Evolutionary conservation across 192 early-diverging fungal species (phyloP).

Genomic region (Entophlyctis luteolus): DNA sequence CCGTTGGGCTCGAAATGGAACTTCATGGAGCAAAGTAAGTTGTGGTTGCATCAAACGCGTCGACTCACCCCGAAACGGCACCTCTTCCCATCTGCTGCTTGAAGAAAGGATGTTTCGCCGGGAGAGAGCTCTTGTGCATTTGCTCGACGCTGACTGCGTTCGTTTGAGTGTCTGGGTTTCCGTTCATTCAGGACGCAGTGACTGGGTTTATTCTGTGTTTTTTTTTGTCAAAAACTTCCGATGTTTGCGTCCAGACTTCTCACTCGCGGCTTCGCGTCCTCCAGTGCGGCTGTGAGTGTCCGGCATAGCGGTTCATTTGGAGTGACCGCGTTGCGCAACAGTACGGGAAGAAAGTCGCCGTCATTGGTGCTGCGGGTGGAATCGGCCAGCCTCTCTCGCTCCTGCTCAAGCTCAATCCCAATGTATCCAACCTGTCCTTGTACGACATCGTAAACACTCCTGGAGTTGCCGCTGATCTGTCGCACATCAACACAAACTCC

Average conservation of each 20-base stretch:
- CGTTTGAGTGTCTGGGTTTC: background rate
- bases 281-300: too few relatives aligned
- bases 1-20: constrained; percentile 34
- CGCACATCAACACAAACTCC: constrained; percentile 62
- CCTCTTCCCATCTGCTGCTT: constrained; percentile 6
- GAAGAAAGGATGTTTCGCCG: constrained; percentile 26
- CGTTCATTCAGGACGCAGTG: background rate
- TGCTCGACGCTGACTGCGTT: background rate
- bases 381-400: constrained; percentile 66
- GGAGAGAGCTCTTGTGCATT: constrained; percentile 3
- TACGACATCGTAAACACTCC: constrained; percentile 65
- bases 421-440: constrained; percentile 53
- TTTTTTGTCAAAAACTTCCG: constrained; percentile 2
- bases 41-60: too few relatives aligned
- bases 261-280: constrained; percentile 56
- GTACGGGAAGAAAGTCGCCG: constrained; percentile 43
- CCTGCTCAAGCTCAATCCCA: constrained; percentile 54
- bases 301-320: background rate
- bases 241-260: constrained; percentile 40
- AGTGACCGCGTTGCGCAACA: too few relatives aligned
- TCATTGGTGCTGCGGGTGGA: constrained; percentile 69
- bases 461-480: constrained; percentile 63
- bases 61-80: too few relatives aligned
- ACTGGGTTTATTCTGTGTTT: too few relatives aligned
- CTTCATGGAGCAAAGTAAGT: constrained; percentile 1